Conservation (phyloP, 2,329 filamentous ascomycete species). For the Trichoderma sp. region DNA sequence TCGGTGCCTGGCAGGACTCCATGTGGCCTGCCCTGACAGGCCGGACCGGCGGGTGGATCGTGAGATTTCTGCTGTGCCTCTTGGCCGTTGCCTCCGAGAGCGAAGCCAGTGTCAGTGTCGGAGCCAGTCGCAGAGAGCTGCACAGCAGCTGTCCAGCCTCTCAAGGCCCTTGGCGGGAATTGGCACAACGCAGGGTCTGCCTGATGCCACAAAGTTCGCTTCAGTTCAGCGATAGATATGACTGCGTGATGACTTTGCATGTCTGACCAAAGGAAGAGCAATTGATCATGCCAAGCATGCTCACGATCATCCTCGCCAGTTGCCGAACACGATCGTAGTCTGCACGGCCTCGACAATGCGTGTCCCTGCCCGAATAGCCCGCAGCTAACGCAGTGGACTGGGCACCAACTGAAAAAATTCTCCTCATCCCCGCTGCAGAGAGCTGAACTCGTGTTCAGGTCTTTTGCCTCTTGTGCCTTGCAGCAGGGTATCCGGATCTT, state of each 20-base stretch:
- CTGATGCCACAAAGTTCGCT: not conserved
- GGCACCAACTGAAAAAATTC: constrained; percentile 5
- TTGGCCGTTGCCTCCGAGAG: constrained; percentile 3
- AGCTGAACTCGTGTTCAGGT: not conserved
- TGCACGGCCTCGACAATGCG: not conserved
- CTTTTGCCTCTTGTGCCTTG: constrained; percentile 14
- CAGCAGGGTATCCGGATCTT: constrained; percentile 27
- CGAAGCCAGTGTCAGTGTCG: not conserved
- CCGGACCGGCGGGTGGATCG: constrained; percentile 22
- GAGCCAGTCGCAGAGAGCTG: constrained; percentile 10
- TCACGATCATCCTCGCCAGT: not conserved
- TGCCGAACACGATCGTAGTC: not conserved
- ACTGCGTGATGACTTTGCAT: not conserved
- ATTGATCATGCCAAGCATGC: not conserved
- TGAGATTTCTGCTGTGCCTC: constrained; percentile 21
- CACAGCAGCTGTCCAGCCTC: not conserved
- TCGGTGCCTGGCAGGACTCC: constrained; percentile 47
- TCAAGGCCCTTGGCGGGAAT: not conserved
- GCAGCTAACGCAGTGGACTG: constrained; percentile 6
- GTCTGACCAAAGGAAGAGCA: not conserved
- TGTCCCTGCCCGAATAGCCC: constrained; percentile 14
- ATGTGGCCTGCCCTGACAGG: constrained; percentile 47
- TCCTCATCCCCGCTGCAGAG: constrained; percentile 7
- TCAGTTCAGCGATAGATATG: not conserved
- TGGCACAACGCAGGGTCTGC: not conserved